Percentiles rank a stretch among this genome's conserved stretches.
Conservation (phyloP, 371 early-diverging fungal species). For the Globomyces sp. region DNA sequence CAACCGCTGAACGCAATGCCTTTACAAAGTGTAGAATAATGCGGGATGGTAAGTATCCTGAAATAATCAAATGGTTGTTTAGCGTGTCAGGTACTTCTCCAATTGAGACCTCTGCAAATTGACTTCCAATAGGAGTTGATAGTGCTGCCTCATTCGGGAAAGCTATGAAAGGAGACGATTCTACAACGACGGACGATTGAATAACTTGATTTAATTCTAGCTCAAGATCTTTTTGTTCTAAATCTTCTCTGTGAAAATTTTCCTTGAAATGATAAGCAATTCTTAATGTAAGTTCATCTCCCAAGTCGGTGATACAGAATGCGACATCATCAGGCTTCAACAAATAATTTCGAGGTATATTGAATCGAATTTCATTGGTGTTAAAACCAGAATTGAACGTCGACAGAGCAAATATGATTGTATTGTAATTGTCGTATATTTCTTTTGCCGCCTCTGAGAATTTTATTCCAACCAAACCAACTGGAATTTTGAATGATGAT, state of each 20-base stretch:
- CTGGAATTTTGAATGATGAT: conserved; percentile 38
- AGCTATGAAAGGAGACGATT: conserved; percentile 12
- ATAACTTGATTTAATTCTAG: conserved; percentile 27
- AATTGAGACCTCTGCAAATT: conserved; percentile 5
- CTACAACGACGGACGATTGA: neutral
- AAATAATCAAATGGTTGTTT: conserved; percentile 41
- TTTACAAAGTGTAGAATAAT: conserved; percentile 43
- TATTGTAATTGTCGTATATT: conserved; percentile 33
- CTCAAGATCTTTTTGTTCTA: conserved; percentile 33
- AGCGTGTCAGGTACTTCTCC: conserved; percentile 5
- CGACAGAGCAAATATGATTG: conserved; percentile 40
- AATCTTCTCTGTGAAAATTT: conserved; percentile 23
- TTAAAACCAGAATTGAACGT: conserved; percentile 29
- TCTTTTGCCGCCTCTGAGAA: conserved; percentile 37
- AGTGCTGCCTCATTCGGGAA: neutral
- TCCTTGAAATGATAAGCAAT: conserved; percentile 42
- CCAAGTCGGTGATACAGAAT: conserved; percentile 37
- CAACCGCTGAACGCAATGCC: conserved; percentile 23
- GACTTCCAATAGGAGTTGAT: neutral
- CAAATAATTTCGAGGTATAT: conserved; percentile 33
- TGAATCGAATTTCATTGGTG: conserved; percentile 32
- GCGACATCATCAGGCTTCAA: conserved; percentile 37
- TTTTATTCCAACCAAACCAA: conserved; percentile 37
- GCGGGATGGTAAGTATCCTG: conserved; percentile 40
- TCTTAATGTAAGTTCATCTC: conserved; percentile 42